These are phyloP conservation scores for Maudiozyma bulderi DNA, from an alignment of 805 yeast genomes.

Conservation along the genomic window DNA sequence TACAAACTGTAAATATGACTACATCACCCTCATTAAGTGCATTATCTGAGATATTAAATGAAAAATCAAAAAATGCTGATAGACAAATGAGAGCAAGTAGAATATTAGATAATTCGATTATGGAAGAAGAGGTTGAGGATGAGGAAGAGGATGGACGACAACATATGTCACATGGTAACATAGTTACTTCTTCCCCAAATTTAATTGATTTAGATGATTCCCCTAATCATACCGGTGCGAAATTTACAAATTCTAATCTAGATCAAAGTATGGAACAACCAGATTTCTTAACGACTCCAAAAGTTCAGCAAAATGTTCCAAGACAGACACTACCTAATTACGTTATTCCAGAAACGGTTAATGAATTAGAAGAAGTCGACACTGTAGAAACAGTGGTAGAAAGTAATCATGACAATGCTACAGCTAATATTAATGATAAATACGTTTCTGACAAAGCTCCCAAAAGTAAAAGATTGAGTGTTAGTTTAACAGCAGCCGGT, in stretches of 20 bases:
- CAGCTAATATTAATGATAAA: neutral
- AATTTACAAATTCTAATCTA: neutral
- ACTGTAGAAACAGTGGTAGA: neutral
- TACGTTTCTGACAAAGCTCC: neutral
- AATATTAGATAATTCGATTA: conserved; percentile 10
- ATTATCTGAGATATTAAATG: conserved; percentile 32
- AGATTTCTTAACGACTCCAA: conserved; percentile 25
- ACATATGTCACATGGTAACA: neutral
- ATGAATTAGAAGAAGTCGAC: conserved; percentile 1
- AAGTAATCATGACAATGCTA: neutral
- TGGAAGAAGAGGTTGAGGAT: conserved; percentile 19
- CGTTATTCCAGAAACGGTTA: neutral
- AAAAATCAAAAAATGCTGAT: conserved; percentile 28
- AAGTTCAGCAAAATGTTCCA: conserved; percentile 2
- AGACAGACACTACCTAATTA: neutral
- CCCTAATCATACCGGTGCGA: conserved; percentile 2
- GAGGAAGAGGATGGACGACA: conserved; percentile 1
- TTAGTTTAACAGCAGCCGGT: neutral
- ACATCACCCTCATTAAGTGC: conserved; percentile 37
- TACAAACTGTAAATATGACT: conserved; percentile 29
- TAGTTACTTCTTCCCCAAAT: conserved; percentile 25
- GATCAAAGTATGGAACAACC: conserved; percentile 17
- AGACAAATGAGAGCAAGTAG: conserved; percentile 13
- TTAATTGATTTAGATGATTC: conserved; percentile 30
- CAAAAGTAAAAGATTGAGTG: neutral